Evolutionary conservation across 2,329 filamentous ascomycete species (phyloP), one percentile per base, ranked within the genome.

Genomic region (Calonectria pauciramosa): DNA sequence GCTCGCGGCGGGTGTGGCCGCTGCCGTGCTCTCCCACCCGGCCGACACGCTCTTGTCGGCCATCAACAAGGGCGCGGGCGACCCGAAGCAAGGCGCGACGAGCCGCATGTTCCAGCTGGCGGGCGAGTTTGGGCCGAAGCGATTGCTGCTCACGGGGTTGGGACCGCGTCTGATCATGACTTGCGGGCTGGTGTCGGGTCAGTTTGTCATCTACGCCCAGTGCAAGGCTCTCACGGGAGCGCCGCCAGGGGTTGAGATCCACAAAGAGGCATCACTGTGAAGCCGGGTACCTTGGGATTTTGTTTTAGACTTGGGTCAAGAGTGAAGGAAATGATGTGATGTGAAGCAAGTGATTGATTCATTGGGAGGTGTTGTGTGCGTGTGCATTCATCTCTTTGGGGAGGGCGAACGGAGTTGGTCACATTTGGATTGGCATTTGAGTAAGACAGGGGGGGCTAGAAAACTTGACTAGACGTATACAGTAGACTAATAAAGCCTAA

Each of bases 1-100:
- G 89, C 89, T 98, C 80, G 91, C 96, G 73, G 96, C 96, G 70
- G 96, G 96, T 90, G 95, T 96, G 82, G 96, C 95, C 68, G 95
- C 96, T 49, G 96, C 96, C 76, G 89, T 98, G 73, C 91, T 98
- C 82, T 98, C 95, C 47, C 96, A 98, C 85, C 96, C 96, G 49
- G 96, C 96, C 76, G 96, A 98, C 76, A 90, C 89, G 18, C 83
- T 90, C 73, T 84, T 90, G 30, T 90, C 88, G 0, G 89, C 89
- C 68, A 90, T 90, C 78, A 90, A 90, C 83, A 90, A 90, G 82
- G 89, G 89, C 70, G 87, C 87, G 0, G 89, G 89, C 1, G 87
- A 90, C 78, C 83, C 83, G 20, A 84, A 81, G 4, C 89, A 90
- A 82, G 82, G 88, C 56, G 85, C 86, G 23, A 87, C 88, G n/a